Percentiles rank a stretch among this genome's conserved stretches.
phyloP scores from a whole-genome alignment of 371 early-diverging fungal species.

The Saksenaea vasiformis region DNA sequence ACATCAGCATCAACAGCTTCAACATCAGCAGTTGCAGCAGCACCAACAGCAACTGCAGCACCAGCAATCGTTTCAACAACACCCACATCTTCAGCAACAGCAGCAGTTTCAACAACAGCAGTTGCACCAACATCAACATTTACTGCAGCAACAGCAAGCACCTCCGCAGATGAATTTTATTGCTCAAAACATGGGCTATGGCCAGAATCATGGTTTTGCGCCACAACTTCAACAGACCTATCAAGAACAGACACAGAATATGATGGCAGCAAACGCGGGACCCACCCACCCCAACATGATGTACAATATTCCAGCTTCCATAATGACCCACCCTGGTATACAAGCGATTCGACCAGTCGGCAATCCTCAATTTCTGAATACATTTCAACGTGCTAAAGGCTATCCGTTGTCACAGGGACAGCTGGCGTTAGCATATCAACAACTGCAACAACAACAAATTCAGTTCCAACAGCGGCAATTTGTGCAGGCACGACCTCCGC shows the following conservation, averaged over 20 bases:
- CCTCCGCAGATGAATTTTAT: conserved; percentile 13
- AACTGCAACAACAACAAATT: conserved; percentile 3
- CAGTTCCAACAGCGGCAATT: conserved; percentile 8
- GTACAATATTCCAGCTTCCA: conserved; percentile 23
- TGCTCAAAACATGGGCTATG: conserved; percentile 13
- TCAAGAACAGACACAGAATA: conserved; percentile 5
- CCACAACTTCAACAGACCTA: neutral
- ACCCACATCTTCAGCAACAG: conserved; percentile 11
- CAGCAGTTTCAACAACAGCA: conserved; percentile 15
- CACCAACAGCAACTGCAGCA: conserved; percentile 22
- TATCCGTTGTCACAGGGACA: conserved; percentile 15
- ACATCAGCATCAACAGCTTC: conserved; percentile 6
- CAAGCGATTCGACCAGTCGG: conserved; percentile 18
- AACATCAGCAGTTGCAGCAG: conserved; percentile 12
- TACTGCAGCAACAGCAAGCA: neutral
- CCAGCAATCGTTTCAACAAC: conserved; percentile 10
- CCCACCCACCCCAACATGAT: conserved; percentile 24
- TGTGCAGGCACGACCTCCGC: conserved; percentile 3
- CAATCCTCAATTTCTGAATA: conserved; percentile 27
- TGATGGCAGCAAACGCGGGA: conserved; percentile 2
- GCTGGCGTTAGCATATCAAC: conserved; percentile 8
- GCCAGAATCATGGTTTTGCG: conserved; percentile 15
- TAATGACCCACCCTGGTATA: conserved; percentile 22
- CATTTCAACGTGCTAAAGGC: conserved; percentile 20
- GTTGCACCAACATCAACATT: conserved; percentile 9